Percentiles rank a stretch among this genome's conserved stretches.
Evolutionary conservation across 108 stramenopile genomes (phyloP).

Genomic region (Parietichytrium sp.): DNA sequence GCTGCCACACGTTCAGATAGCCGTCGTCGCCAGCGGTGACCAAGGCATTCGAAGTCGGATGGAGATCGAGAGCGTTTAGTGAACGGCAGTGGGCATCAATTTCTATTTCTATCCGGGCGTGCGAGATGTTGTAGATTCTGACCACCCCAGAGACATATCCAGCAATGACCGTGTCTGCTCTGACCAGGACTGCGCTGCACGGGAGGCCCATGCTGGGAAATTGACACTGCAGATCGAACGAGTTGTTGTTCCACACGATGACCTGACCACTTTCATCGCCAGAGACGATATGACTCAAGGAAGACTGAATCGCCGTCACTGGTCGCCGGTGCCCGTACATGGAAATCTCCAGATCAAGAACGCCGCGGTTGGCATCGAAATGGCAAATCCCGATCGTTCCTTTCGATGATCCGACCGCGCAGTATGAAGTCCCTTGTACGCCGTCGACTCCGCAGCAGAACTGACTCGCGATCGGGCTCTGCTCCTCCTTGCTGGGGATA

Average conservation of each 20-base stretch:
- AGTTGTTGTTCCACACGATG: background rate
- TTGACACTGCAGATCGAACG: background rate
- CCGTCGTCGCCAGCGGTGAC: slow-evolving; percentile 14
- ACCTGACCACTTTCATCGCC: slow-evolving; percentile 17
- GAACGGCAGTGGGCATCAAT: slow-evolving; percentile 14
- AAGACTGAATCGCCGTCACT: background rate
- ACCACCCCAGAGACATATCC: background rate
- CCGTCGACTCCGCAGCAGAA: background rate
- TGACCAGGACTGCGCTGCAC: background rate
- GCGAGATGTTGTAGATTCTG: background rate
- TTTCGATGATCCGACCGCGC: background rate
- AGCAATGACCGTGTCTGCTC: background rate
- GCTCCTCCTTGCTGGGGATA: background rate
- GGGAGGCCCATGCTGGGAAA: slow-evolving; percentile 18
- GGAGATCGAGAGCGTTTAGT: slow-evolving; percentile 3
- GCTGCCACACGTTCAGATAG: slow-evolving; percentile 6
- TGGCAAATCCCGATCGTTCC: background rate
- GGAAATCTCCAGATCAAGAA: background rate
- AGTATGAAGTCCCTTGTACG: background rate
- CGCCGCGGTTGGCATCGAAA: background rate
- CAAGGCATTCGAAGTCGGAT: background rate
- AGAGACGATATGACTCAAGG: background rate
- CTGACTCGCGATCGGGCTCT: background rate
- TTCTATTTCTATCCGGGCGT: background rate
- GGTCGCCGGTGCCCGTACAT: background rate